phyloP scores from a whole-genome alignment of 2,329 filamentous ascomycete species.

The Aspergillus tamarii region DNA sequence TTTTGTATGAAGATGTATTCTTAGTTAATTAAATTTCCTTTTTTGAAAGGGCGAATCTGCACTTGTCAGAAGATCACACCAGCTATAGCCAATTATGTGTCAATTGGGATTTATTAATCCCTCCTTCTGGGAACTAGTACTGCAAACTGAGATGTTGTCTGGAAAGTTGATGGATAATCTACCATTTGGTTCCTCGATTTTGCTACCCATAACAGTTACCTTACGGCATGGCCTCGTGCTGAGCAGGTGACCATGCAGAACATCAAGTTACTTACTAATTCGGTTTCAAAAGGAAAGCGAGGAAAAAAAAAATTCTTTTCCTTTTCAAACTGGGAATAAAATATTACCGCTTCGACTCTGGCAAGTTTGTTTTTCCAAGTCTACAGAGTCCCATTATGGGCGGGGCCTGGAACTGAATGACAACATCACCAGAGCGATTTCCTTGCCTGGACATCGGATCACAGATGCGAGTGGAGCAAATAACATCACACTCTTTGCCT shows the following conservation, averaged over 20 bases:
- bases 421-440: slow-evolving; percentile 15
- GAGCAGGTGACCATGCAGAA: slow-evolving; percentile 2
- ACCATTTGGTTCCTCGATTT: not conserved
- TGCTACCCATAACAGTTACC: not conserved
- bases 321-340: not conserved
- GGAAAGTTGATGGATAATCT: not conserved
- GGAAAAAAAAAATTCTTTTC: not conserved
- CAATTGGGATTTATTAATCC: not conserved
- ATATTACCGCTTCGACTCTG: not conserved
- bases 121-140: not conserved
- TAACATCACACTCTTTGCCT: slow-evolving; percentile 19
- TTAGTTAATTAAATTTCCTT: not conserved
- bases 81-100: not conserved
- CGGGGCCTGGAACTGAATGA: slow-evolving; percentile 9
- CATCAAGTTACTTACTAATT: not conserved
- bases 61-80: slow-evolving; percentile 2
- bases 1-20: not conserved
- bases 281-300: not conserved
- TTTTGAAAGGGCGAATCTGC: not conserved
- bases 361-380: not conserved
- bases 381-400: not conserved
- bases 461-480: slow-evolving; percentile 21
- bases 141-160: slow-evolving; percentile 1
- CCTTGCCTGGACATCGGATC: slow-evolving; percentile 13
- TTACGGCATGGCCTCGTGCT: slow-evolving; percentile 1